Evolutionary conservation across 345 rosid species (phyloP), one percentile per base, ranked within the genome.

Genomic region (Cardiospermum halicacabum): DNA sequence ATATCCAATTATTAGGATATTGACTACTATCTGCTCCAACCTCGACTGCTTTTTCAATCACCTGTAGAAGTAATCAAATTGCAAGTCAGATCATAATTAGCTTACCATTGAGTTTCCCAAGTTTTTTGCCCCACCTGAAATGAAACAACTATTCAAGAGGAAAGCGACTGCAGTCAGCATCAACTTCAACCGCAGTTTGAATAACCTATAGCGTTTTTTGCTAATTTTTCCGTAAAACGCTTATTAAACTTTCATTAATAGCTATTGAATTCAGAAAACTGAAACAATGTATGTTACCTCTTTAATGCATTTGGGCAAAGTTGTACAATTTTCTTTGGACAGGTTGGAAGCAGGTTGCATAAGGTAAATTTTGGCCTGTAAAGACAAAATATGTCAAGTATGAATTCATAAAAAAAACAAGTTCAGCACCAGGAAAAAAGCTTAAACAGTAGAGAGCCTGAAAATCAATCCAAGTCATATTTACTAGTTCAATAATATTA

Each of bases 361-460:
- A 0, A 96, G 99, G 74, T 94, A 96, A 82, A 91, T 89, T 77
- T 85, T 80, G 34, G 97, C 96, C 99, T 91, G 85, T n/a, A 65
- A 66, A n/a, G 25, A 22, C 11, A 10, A 50, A 10, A 34, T 50
- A 36, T 36, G 24, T 50, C 22, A 30, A 56, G 31, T 37, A 18
- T 21, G 51, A 53, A 24, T 34, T 2, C 28, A 66, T 9, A n/a
- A 28, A 42, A 13, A 67, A 34, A 34, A 34, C 6, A 0, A 11
- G 24, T 21, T 6, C 2, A 22, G 53, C 5, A 11, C 34, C 43
- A 59, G 11, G 1, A 7, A 13, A 21, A 37, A 47, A 58, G 48
- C 53, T 18, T 42, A 13, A 55, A 61, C 51, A 2, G 30, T 5
- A n/a, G 30, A 47, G 28, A 45, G 37, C 51, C 24, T 26, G 60